phyloP scores from a whole-genome alignment of 2,329 filamentous ascomycete species.

The Fusarium sacchari region DNA sequence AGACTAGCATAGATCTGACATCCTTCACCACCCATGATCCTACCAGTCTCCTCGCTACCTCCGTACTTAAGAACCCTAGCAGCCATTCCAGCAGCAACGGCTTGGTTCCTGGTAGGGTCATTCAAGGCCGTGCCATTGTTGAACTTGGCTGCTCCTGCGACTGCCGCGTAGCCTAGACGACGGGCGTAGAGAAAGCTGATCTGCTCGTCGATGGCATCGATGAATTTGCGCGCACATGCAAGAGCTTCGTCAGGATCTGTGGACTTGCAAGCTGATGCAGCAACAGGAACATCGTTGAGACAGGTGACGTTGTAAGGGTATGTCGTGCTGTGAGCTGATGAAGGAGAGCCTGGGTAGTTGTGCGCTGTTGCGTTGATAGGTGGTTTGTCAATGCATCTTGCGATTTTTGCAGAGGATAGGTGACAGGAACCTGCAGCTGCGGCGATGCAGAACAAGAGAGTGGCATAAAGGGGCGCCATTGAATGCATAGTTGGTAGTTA shows the following conservation, averaged over 20 bases:
- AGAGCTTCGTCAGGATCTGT: background rate
- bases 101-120: constrained; percentile 21
- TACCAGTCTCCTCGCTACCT: constrained; percentile 13
- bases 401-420: background rate
- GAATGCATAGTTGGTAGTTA: background rate
- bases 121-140: background rate
- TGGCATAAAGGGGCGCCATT: background rate
- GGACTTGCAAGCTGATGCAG: background rate
- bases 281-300: constrained; percentile 47
- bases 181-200: constrained; percentile 28
- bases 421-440: background rate
- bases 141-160: constrained; percentile 25
- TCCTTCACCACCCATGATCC: constrained; percentile 26
- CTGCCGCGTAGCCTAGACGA: constrained; percentile 23
- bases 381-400: background rate
- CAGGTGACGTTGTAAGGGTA: background rate
- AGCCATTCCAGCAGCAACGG: constrained; percentile 25
- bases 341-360: background rate
- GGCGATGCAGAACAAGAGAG: background rate
- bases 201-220: constrained; percentile 32
- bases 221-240: constrained; percentile 24
- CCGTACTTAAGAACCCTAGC: constrained; percentile 26
- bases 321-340: background rate
- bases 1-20: constrained; percentile 33
- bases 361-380: background rate